phyloP scores from a whole-genome alignment of 306 rosid genomes.

The Hippophae tibetana region DNA sequence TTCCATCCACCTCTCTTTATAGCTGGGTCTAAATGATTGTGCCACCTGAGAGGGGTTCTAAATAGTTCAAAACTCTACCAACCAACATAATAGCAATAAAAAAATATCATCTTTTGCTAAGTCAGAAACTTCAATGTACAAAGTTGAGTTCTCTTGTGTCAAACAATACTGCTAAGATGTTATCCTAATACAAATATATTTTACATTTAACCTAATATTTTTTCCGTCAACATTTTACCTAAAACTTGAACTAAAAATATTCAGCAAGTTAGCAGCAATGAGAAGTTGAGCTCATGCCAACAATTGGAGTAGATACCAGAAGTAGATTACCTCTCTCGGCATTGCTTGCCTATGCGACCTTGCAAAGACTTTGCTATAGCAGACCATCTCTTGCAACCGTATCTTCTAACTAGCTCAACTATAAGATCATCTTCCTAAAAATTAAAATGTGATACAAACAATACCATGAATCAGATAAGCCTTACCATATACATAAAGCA shows the following conservation, averaged over 20 bases:
- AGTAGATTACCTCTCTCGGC: slow-evolving; percentile 48
- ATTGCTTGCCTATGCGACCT: slow-evolving; percentile 65
- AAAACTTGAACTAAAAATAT: neutral
- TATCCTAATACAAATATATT: too few species aligned
- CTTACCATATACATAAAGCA: too few species aligned
- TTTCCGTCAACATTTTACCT: neutral
- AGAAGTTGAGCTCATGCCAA: neutral
- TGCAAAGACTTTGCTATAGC: slow-evolving; percentile 35
- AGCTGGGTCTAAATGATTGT: slow-evolving; percentile 47
- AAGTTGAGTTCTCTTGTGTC: neutral
- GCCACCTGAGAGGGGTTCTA: slow-evolving; percentile 45
- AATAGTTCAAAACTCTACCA: neutral
- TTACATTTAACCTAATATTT: neutral
- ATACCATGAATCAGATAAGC: too few species aligned
- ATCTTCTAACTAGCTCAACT: slow-evolving; percentile 29
- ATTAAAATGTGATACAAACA: too few species aligned
- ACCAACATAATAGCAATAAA: slow-evolving; percentile 4
- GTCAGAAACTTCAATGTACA: neutral
- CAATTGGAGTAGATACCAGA: neutral
- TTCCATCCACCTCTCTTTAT: slow-evolving; percentile 52
- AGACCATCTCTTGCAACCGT: slow-evolving; percentile 52
- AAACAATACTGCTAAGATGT: too few species aligned
- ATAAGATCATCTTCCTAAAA: slow-evolving; percentile 51
- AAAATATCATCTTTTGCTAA: neutral
- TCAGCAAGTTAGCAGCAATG: neutral